Percentiles rank a stretch among this genome's conserved stretches.
Evolutionary conservation across 2,329 filamentous ascomycete genomes (phyloP).

Genomic region (Scedosporium apiospermum): DNA sequence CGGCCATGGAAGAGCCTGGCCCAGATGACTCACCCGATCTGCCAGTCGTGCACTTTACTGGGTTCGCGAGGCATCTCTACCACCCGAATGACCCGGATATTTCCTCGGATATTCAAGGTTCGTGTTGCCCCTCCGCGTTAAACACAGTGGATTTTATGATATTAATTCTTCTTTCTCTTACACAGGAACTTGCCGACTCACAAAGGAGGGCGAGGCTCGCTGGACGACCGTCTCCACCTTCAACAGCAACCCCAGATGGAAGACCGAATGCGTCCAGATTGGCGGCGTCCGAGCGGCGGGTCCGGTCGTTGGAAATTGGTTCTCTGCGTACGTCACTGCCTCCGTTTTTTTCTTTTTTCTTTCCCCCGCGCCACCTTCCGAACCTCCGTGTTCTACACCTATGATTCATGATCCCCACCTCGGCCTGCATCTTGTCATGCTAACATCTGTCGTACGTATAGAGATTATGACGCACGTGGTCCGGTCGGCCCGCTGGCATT

Average conservation of each 20-base stretch:
- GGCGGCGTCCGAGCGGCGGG: constrained; percentile 56
- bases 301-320: constrained; percentile 69
- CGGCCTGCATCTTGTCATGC: not conserved
- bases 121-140: not conserved
- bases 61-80: constrained; percentile 52
- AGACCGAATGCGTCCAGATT: constrained; percentile 67
- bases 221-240: constrained; percentile 63
- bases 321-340: constrained; percentile 50
- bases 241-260: constrained; percentile 60
- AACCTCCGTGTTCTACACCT: not conserved
- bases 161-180: constrained; percentile 8
- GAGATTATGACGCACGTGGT: constrained; percentile 57
- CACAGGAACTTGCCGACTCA: constrained; percentile 53
- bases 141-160: not conserved
- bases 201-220: constrained; percentile 59
- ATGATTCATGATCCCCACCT: not conserved
- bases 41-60: constrained; percentile 61
- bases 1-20: constrained; percentile 48
- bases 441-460: constrained; percentile 16
- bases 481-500: constrained; percentile 68
- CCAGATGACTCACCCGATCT: constrained; percentile 45
- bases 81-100: constrained; percentile 28
- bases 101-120: constrained; percentile 1
- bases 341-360: not conserved
- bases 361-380: not conserved